Base-by-base conservation (phyloP, 306 rosid species). In the Vigna reflexopilosa region DNA sequence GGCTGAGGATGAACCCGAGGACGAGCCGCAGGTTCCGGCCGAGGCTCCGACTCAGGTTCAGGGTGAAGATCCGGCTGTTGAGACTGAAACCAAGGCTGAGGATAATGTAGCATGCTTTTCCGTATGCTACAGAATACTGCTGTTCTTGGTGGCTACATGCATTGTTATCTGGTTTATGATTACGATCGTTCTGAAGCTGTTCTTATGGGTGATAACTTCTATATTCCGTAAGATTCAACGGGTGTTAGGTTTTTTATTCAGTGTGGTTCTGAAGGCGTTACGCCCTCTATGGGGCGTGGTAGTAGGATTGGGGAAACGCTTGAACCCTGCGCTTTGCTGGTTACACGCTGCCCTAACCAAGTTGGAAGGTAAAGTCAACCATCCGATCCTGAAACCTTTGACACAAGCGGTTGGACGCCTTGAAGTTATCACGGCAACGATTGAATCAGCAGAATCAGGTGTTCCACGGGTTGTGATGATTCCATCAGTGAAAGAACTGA, bases 401-500 rank as follows among this genome's bases (percentile, higher is more conserved):
- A 55, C 28, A 20, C 2, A 55, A 20, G 30, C 2, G 15, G 61
- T 55, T 55, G 30, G 9, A 55, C 28, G 30, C 20, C 30, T 55
- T 55, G 4, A 17, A 12, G 6, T 3, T 9, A 20, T 81, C 11
- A 67, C 56, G 30, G 75, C 3, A 54, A 55, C 44, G 44, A 24
- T 76, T 14, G 59, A 81, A 30, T 19, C 48, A 62, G 3, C 24
- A 0, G 50, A 64, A 10, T 36, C 42, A 36, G 36, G 5, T 44
- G 54, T 11, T 42, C 5, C 19, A 14, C n/a, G 2, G 3, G 17
- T 1, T 5, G 72, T 42, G 1, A 42, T 44, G 54, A 40, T 68
- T 12, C 73, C 54, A 4, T 76, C 80, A 2, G 73, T 15, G 10
- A 14, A 0, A 0, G 30, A 65, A 77, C 73, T 77, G 15, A 9